Evolutionary conservation across 495 filamentous ascomycete genomes (phyloP), one percentile per base, ranked within the genome.

Genomic region (Pseudevernia furfuracea): DNA sequence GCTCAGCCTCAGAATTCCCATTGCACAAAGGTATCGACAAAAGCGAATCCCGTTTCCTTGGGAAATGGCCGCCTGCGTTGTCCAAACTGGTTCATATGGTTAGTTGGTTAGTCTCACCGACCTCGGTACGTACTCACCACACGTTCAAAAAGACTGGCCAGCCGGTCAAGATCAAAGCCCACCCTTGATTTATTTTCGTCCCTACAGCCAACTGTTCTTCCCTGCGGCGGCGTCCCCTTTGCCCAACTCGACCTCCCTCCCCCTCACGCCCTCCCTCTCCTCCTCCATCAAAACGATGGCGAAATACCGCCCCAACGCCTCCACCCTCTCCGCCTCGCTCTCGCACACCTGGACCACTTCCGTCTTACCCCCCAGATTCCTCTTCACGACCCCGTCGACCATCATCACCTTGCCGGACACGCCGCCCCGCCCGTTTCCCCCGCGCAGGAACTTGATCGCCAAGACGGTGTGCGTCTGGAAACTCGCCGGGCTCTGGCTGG

Each of bases 291-390:
- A 67, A 30, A 48, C 59, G 41, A 85, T 78, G 9, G 72, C 76
- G 71, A 84, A 85, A 53, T 74, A 74, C 69, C 80, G 76, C 61
- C 67, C 70, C 69, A 85, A 67, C 34, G 72, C 79, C 57, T 70
- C 65, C 0, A 81, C 57, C 63, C 83, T 77, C 67, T 84, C 81
- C 60, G 70, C 74, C 62, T 88, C 80, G 0, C 70, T 82, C 67
- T 73, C 64, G 66, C 80, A 83, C 30, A 69, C 68, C 69, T 74
- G 67, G 11, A 85, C 71, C 34, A 86, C 68, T 58, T 77, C 76
- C 25, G 83, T 85, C 72, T 73, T 79, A 6, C 84, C 84, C 17
- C 80, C 78, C 61, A 85, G 69, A 68, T 84, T 84, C 73, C 78
- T 73, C 74, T 87, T 89, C 5, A 87, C 72, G 52, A 76, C 72